A percentile compares a stretch with the other conserved stretches of the same genome.
These are phyloP conservation scores for Paramecium primaurelia DNA, from an alignment of 73 alveolate species.

Conservation along the genomic window DNA sequence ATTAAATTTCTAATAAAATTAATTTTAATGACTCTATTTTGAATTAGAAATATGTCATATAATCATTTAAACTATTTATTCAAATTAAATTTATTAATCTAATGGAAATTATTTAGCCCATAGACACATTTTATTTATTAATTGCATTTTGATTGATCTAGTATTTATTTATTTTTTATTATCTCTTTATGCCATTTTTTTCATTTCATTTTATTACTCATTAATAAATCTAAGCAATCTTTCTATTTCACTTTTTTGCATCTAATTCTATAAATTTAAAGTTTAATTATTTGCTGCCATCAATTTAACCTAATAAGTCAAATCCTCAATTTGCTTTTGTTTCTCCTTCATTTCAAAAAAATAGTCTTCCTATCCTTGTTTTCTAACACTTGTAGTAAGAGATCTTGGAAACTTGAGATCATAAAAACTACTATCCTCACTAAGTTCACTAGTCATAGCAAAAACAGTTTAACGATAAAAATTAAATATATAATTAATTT, in stretches of 20 bases:
- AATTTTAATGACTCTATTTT: neutral
- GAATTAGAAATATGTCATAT: neutral
- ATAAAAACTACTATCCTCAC: neutral
- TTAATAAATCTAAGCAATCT: neutral
- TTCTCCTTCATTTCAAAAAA: neutral
- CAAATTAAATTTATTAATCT: conserved; percentile 11
- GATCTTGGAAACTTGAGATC: conserved; percentile 6
- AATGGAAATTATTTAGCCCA: neutral
- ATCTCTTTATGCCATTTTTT: neutral
- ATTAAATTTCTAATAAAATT: neutral
- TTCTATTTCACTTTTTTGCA: conserved; percentile 2
- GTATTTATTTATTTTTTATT: neutral
- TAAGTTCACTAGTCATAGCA: neutral
- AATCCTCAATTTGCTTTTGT: conserved; percentile 21
- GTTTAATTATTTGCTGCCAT: conserved; percentile 45
- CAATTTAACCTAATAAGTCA: conserved; percentile 20
- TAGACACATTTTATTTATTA: neutral
- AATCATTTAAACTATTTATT: conserved; percentile 18
- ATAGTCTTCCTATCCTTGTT: neutral
- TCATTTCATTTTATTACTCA: conserved; percentile 26
- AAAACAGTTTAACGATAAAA: neutral
- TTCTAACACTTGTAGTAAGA: neutral
- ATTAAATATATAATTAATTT: neutral
- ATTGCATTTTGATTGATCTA: conserved; percentile 16
- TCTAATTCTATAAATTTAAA: conserved; percentile 1